phyloP scores from a whole-genome alignment of 2,329 filamentous ascomycete genomes.

The Corniculantispora saksenae region DNA sequence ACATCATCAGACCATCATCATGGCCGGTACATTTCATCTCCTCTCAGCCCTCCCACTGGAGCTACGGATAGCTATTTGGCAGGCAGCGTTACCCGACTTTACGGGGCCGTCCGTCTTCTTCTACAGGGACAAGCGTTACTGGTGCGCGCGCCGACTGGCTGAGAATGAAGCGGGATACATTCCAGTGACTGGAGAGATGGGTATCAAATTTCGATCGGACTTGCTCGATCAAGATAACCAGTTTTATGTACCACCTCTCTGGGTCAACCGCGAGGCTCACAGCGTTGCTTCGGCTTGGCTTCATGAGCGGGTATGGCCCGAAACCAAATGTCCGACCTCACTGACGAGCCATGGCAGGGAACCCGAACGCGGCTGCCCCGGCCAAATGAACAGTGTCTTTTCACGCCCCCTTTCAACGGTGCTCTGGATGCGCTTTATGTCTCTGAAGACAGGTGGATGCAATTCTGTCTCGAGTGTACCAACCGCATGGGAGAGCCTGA shows the following conservation, averaged over 20 bases:
- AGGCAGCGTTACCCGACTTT: background rate
- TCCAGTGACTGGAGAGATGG: background rate
- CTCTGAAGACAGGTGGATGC: background rate
- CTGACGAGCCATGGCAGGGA: background rate
- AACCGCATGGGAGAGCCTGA: background rate
- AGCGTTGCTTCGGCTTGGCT: slow-evolving; percentile 1
- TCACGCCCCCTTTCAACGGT: no score
- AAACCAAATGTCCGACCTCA: background rate
- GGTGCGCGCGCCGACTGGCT: background rate
- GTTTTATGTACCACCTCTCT: background rate
- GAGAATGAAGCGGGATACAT: background rate
- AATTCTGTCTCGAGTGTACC: background rate
- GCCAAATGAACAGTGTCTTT: no score
- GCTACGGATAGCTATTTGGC: background rate
- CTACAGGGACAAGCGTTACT: background rate
- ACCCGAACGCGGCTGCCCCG: no score
- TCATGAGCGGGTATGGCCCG: background rate
- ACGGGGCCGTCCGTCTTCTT: slow-evolving; percentile 1
- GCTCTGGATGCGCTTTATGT: no score
- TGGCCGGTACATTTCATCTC: background rate
- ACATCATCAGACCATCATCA: no score
- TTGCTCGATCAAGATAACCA: background rate
- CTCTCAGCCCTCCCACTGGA: background rate
- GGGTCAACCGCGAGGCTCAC: slow-evolving; percentile 8
- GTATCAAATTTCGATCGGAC: background rate